A percentile compares a stretch with the other conserved stretches of the same genome.
Evolutionary conservation across 257 asterid genomes (phyloP).

Genomic region (Nicotiana tabacum): DNA sequence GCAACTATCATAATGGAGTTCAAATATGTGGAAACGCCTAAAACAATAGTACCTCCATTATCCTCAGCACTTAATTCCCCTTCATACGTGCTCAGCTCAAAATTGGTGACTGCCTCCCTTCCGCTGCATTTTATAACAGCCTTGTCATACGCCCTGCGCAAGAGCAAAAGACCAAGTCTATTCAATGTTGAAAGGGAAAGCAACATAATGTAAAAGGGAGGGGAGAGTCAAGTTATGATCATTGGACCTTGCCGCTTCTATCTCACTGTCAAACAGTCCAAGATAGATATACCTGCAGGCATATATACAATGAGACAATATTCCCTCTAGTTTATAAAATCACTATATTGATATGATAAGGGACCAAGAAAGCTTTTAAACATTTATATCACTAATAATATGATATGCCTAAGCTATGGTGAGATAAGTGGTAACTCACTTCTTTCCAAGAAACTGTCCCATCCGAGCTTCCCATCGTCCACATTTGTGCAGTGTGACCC

Average conservation of each 20-base stretch:
- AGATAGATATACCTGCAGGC: slow-evolving; percentile 85
- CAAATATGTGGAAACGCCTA: not conserved
- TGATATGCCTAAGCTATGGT: not conserved
- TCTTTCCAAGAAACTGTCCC: slow-evolving; percentile 99
- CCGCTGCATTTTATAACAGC: slow-evolving; percentile 90
- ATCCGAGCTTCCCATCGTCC: slow-evolving; percentile 99
- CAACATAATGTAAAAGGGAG: not conserved
- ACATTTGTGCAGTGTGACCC: slow-evolving; percentile 93
- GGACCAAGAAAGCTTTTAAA: not conserved
- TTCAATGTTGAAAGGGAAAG: not conserved
- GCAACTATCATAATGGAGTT: not conserved
- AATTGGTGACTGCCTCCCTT: slow-evolving; percentile 88
- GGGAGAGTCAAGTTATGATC: slow-evolving; percentile 11
- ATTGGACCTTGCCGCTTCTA: slow-evolving; percentile 88
- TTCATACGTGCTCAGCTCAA: slow-evolving; percentile 64
- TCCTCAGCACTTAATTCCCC: slow-evolving; percentile 44
- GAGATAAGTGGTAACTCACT: slow-evolving; percentile 41
- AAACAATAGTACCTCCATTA: slow-evolving; percentile 36
- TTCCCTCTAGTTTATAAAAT: not conserved
- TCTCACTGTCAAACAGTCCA: slow-evolving; percentile 89
- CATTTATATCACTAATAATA: not conserved
- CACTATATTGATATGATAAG: not conserved
- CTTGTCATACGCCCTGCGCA: slow-evolving; percentile 80
- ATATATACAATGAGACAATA: slow-evolving; percentile 19
- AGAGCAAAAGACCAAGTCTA: slow-evolving; percentile 15